Evolutionary conservation across 129 eudicot genomes (phyloP), one percentile per base, ranked within the genome.

Genomic region (Escallonia herrerae): DNA sequence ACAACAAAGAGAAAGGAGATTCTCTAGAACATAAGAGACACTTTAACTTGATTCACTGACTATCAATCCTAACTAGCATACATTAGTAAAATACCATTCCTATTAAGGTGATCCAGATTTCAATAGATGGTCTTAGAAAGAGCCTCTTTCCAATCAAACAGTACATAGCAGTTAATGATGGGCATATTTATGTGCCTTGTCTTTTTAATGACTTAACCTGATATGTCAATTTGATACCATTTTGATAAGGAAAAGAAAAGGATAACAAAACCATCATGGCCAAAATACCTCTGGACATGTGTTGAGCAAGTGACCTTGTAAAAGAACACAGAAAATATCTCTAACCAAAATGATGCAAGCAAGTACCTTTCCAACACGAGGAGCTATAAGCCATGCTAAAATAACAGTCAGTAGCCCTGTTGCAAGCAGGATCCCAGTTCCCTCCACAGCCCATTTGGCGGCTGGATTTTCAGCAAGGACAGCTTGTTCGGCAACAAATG

Each of bases 381-480:
- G 90, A 57, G 90, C 90, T 54, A 84, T 78, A 14, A 84, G 80
- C 90, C 85, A 84, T 22, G 90, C 90, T 63, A 84, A 76, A 62
- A 81, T 80, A 55, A 80, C 83, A 70, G 90, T 84, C 62, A 84
- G 79, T 61, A 84, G 73, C 11, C 90, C 90, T 38, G 90, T 80
- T 8, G 90, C 90, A 41, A 84, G 80, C 58, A 84, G 77, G 59
- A 84, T 80, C 55, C 85, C 90, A 54, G 90, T 84, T 64, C 83
- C 78, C 69, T 80, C 90, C n/a, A 80, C 90, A 37, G 85, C 90
- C 90, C 90, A 84, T 74, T 71, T 84, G 58, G 90, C 68, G 50
- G 86, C 85, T 56, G 75, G 72, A 71, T 77, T 73, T 68, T 84
- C 83, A 77, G 76, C 70, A 55, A 67, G 76, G 7, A 63, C 53